A percentile compares a stretch with the other conserved stretches of the same genome.
Conservation (phyloP, 345 rosid species). For the Carallia pectinifolia region DNA sequence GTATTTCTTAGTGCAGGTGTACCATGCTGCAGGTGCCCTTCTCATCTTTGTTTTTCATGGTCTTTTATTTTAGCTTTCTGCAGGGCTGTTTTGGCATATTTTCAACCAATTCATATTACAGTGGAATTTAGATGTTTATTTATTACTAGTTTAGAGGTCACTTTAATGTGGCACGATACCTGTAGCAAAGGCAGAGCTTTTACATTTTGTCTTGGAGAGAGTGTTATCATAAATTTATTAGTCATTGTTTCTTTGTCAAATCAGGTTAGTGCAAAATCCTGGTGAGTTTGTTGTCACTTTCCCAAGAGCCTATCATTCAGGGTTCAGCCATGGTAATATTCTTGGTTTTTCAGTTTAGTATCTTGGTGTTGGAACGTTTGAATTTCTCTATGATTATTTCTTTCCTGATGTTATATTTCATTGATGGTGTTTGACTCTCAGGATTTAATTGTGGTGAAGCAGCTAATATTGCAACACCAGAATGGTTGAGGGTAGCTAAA, state of each 20-base stretch:
- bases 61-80: constrained; percentile 13
- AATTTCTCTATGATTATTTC: constrained; percentile 2
- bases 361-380: neutral
- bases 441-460: constrained; percentile 94
- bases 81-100: constrained; percentile 10
- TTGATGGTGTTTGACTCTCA: constrained; percentile 26
- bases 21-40: constrained; percentile 91
- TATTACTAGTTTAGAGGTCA: neutral
- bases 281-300: constrained; percentile 92
- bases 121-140: too few species aligned
- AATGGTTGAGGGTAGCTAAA: constrained; percentile 77
- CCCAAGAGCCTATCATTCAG: constrained; percentile 98
- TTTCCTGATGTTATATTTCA: constrained; percentile 1
- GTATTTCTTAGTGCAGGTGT: constrained; percentile 83
- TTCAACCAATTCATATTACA: neutral
- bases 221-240: too few species aligned
- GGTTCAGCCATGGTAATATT: constrained; percentile 94
- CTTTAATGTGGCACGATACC: neutral
- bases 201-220: too few species aligned
- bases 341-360: constrained; percentile 4
- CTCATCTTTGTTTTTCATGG: constrained; percentile 24
- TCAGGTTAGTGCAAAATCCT: constrained; percentile 90
- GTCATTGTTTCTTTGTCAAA: neutral
- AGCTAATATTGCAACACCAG: constrained; percentile 87
- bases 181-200: too few species aligned